These are phyloP conservation scores for Berberis vulgaris DNA, from an alignment of 164 flowering plant genomes.

Conservation along the genomic window DNA sequence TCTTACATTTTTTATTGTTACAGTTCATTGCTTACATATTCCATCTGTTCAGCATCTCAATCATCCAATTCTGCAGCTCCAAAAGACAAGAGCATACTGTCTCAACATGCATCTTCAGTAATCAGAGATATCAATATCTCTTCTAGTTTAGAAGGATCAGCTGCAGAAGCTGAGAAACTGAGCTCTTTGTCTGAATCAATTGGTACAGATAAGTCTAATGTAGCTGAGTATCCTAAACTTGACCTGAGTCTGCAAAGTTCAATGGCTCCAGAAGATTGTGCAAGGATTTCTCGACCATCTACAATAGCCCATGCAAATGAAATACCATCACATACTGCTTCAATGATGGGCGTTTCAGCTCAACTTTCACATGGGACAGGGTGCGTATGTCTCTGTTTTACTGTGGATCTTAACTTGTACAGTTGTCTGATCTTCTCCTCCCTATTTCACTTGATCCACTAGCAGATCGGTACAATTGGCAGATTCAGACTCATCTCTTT, in stretches of 20 bases:
- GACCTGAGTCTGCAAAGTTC: conserved; percentile 9
- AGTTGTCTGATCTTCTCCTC: too few relatives aligned
- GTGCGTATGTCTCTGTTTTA: conserved; percentile 10
- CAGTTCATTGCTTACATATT: neutral
- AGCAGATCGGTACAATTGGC: conserved; percentile 17
- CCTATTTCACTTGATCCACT: conserved; percentile 2
- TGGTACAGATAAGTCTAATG: conserved; percentile 10
- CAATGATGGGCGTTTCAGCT: conserved; percentile 5
- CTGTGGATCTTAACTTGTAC: neutral
- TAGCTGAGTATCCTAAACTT: conserved; percentile 2
- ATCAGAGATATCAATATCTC: conserved; percentile 15
- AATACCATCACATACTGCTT: conserved; percentile 2
- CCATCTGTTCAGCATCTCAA: neutral
- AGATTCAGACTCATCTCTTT: conserved; percentile 9
- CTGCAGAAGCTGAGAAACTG: conserved; percentile 4
- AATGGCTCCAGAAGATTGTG: conserved; percentile 11
- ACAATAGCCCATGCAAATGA: conserved; percentile 10
- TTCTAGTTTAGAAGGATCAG: conserved; percentile 10
- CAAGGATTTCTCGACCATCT: conserved; percentile 5
- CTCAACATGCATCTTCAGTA: conserved; percentile 6
- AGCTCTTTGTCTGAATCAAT: conserved; percentile 11
- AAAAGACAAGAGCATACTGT: conserved; percentile 13
- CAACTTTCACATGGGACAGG: conserved; percentile 10
- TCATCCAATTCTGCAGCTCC: conserved; percentile 24
- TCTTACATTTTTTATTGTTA: neutral